Evolutionary conservation across 805 yeast genomes (phyloP).

Genomic region (Pichia phayaonensis): DNA sequence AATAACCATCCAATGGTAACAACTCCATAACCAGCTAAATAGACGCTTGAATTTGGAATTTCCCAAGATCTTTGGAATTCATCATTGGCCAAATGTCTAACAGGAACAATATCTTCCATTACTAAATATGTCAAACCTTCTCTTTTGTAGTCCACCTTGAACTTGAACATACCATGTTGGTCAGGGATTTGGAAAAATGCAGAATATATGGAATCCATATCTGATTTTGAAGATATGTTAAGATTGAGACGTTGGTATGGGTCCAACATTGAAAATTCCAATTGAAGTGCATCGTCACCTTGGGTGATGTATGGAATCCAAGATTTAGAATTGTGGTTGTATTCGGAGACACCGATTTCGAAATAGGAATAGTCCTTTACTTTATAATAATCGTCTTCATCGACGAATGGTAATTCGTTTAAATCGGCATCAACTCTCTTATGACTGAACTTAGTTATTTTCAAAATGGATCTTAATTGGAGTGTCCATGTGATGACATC

Average conservation of each 20-base stretch:
- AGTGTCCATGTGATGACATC: slow-evolving; percentile 64
- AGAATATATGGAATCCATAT: slow-evolving; percentile 41
- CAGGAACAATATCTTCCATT: slow-evolving; percentile 65
- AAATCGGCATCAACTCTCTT: slow-evolving; percentile 27
- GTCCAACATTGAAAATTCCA: slow-evolving; percentile 84
- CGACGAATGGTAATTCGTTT: slow-evolving; percentile 13
- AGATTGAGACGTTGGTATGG: slow-evolving; percentile 85
- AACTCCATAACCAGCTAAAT: slow-evolving; percentile 58
- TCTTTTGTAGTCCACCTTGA: slow-evolving; percentile 68
- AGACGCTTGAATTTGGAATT: slow-evolving; percentile 90
- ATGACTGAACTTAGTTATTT: slow-evolving; percentile 47
- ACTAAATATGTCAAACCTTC: slow-evolving; percentile 63
- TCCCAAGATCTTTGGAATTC: slow-evolving; percentile 92
- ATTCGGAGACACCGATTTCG: slow-evolving; percentile 41
- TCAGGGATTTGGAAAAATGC: slow-evolving; percentile 74
- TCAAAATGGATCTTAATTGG: slow-evolving; percentile 59
- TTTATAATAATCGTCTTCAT: slow-evolving; percentile 48
- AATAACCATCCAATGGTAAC: slow-evolving; percentile 73
- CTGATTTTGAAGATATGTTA: slow-evolving; percentile 31
- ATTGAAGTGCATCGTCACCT: slow-evolving; percentile 44
- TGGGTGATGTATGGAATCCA: slow-evolving; percentile 58
- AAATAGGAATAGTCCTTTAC: slow-evolving; percentile 65
- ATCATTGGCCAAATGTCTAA: slow-evolving; percentile 91
- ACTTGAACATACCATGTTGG: slow-evolving; percentile 95
- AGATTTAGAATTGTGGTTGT: slow-evolving; percentile 32